These are phyloP conservation scores for Phlebiopsis gigantea DNA, from an alignment of 768 basidiomycete species.

Conservation along the genomic window DNA sequence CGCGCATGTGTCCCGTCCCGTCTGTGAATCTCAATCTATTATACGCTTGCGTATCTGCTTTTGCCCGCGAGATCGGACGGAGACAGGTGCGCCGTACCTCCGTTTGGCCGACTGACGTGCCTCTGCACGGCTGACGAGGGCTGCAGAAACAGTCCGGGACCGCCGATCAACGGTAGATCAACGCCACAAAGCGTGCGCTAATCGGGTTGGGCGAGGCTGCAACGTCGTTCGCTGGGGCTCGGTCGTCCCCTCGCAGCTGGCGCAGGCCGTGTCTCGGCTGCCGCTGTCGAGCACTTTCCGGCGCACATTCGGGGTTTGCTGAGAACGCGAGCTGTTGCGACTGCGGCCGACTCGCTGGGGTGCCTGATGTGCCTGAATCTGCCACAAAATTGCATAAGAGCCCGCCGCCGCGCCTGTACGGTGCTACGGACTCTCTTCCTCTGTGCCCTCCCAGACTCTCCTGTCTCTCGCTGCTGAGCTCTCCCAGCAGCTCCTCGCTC, in stretches of 20 bases:
- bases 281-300: too few relatives aligned
- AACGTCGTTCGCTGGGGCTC: neutral
- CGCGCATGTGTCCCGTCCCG: neutral
- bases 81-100: too few relatives aligned
- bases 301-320: too few relatives aligned
- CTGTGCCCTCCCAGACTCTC: neutral
- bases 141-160: too few relatives aligned
- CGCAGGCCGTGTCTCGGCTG: too few relatives aligned
- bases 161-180: too few relatives aligned
- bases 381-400: neutral
- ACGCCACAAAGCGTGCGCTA: conserved; percentile 3
- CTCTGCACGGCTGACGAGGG: too few relatives aligned
- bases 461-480: neutral
- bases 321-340: neutral
- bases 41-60: neutral
- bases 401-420: neutral
- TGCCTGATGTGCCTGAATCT: neutral
- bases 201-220: neutral
- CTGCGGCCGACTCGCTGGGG: neutral
- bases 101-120: too few relatives aligned
- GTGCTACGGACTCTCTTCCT: neutral
- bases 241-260: neutral
- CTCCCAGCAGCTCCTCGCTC: neutral
- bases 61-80: too few relatives aligned
- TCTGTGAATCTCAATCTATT: neutral